A percentile compares a stretch with the other conserved stretches of the same genome.
Conservation (phyloP, 2,329 filamentous ascomycete genomes). For the Ascochyta rabiei region DNA sequence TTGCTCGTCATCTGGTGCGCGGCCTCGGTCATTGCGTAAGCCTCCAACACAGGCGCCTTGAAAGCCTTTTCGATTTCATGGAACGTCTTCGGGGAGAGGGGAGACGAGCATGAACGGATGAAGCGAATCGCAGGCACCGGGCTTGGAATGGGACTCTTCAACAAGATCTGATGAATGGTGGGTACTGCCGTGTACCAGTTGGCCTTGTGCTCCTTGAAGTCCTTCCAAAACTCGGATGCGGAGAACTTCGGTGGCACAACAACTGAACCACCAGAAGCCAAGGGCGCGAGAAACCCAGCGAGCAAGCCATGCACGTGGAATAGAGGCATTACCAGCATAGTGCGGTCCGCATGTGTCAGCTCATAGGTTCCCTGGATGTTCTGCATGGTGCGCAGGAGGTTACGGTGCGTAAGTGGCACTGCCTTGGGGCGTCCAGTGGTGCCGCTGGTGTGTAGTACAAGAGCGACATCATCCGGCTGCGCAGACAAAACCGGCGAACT, state of each 20-base stretch:
- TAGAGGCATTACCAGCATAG: slow-evolving; percentile 86
- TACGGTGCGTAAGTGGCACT: slow-evolving; percentile 78
- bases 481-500: slow-evolving; percentile 59
- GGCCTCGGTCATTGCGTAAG: slow-evolving; percentile 92
- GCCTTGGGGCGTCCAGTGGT: slow-evolving; percentile 87
- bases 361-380: slow-evolving; percentile 82
- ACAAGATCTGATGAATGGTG: slow-evolving; percentile 87
- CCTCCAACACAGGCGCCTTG: slow-evolving; percentile 81
- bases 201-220: slow-evolving; percentile 74
- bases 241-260: slow-evolving; percentile 82
- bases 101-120: slow-evolving; percentile 85
- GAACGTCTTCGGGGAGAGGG: slow-evolving; percentile 81
- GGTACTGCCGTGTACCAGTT: slow-evolving; percentile 96
- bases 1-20: slow-evolving; percentile 83
- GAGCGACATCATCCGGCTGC: slow-evolving; percentile 77
- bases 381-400: slow-evolving; percentile 80
- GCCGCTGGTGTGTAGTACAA: slow-evolving; percentile 83
- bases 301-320: slow-evolving; percentile 92
- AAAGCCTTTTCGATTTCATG: slow-evolving; percentile 77
- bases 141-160: slow-evolving; percentile 72
- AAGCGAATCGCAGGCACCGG: slow-evolving; percentile 78
- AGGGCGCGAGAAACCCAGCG: slow-evolving; percentile 78
- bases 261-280: slow-evolving; percentile 77
- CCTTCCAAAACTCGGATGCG: slow-evolving; percentile 79
- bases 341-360: slow-evolving; percentile 73